These are phyloP conservation scores for Cronartium quercuum DNA, from an alignment of 1,284 basidiomycete species.

Conservation along the genomic window DNA sequence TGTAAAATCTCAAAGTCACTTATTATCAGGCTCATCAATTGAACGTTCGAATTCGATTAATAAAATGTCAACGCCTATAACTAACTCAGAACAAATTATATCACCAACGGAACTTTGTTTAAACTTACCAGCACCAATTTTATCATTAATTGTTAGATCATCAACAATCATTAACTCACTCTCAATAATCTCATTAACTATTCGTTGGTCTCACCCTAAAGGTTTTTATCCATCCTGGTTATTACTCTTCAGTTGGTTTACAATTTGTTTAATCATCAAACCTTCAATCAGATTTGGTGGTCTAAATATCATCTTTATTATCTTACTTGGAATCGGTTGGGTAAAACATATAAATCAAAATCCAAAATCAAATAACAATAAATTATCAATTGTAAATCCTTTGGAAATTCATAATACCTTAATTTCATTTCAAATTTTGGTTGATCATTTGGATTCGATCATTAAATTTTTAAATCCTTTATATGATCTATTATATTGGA, in stretches of 20 bases:
- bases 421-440: slow-evolving; percentile 12
- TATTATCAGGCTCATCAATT: neutral
- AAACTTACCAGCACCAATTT: slow-evolving; percentile 2
- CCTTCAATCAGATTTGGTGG: neutral
- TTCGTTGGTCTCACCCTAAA: slow-evolving; percentile 13
- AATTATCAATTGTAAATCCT: neutral
- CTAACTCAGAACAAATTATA: neutral
- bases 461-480: neutral
- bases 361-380: neutral
- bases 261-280: neutral
- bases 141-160: neutral
- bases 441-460: slow-evolving; percentile 6
- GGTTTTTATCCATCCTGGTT: slow-evolving; percentile 19
- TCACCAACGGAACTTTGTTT: neutral
- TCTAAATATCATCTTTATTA: neutral
- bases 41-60: neutral
- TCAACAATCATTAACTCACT: neutral
- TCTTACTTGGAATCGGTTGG: neutral
- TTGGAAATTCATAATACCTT: neutral
- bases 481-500: neutral
- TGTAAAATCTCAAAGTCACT: neutral
- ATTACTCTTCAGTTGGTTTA: slow-evolving; percentile 9
- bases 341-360: neutral
- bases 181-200: neutral
- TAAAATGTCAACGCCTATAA: neutral